Evolutionary conservation across 768 basidiomycete species (phyloP).

Genomic region (Steccherinum ochraceum): DNA sequence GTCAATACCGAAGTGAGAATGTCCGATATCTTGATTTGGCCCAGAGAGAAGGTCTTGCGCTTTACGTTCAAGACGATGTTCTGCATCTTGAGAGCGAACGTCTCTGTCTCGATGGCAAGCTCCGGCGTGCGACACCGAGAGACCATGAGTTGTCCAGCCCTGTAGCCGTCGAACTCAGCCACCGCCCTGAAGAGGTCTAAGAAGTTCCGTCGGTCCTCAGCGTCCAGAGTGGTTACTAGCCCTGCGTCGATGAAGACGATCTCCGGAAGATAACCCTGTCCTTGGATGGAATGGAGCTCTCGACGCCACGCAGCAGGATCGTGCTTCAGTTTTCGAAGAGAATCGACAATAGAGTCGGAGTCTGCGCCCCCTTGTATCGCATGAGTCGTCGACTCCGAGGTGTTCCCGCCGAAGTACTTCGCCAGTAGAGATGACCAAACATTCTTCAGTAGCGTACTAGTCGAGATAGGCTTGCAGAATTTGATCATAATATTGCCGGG

Average conservation of each 20-base stretch:
- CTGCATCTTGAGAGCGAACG: constrained; percentile 97
- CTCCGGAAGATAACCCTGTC: constrained; percentile 83
- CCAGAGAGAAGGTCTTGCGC: constrained; percentile 93
- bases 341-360: constrained; percentile 46
- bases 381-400: background rate
- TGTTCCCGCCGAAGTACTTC: constrained; percentile 11
- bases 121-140: constrained; percentile 90
- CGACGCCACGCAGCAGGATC: constrained; percentile 63
- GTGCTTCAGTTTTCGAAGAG: constrained; percentile 54
- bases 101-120: constrained; percentile 85
- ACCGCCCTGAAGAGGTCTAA: constrained; percentile 94
- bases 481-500: constrained; percentile 98
- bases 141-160: constrained; percentile 92
- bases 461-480: constrained; percentile 81
- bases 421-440: constrained; percentile 45
- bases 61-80: constrained; percentile 91
- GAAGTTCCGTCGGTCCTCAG: constrained; percentile 84
- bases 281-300: constrained; percentile 55
- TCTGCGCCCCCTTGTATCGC: background rate
- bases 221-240: constrained; percentile 82
- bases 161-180: constrained; percentile 96
- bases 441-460: constrained; percentile 54
- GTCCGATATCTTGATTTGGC: constrained; percentile 95
- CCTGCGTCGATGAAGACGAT: constrained; percentile 97
- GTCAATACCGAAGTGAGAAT: constrained; percentile 84